Evolutionary conservation across 441 rosid species (phyloP).

Genomic region (Daphne laureola): DNA sequence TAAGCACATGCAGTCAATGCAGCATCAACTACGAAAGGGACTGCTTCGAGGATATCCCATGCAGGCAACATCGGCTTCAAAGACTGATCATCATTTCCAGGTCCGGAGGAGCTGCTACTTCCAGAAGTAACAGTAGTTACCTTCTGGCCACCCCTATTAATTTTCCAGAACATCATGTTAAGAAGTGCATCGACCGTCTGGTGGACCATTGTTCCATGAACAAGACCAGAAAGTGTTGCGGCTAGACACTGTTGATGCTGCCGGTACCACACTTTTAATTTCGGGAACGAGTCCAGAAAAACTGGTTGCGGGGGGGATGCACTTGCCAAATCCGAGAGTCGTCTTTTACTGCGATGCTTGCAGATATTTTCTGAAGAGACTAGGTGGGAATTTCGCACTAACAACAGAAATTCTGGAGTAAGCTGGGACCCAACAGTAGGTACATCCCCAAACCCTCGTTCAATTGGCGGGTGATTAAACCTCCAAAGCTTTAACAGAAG

Average conservation of each 20-base stretch:
- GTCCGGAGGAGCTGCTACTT: constrained; percentile 65
- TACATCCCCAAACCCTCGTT: constrained; percentile 73
- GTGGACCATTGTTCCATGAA: constrained; percentile 55
- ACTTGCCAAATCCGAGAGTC: constrained; percentile 55
- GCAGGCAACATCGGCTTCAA: constrained; percentile 58
- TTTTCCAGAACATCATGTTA: constrained; percentile 57
- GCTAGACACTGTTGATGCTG: constrained; percentile 80
- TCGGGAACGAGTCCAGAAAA: constrained; percentile 70
- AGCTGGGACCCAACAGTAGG: constrained; percentile 74
- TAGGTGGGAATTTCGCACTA: constrained; percentile 60
- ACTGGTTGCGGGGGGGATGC: constrained; percentile 48
- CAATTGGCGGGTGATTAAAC: constrained; percentile 77
- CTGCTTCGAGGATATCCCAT: constrained; percentile 79
- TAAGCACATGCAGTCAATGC: constrained; percentile 73
- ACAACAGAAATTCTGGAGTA: constrained; percentile 70
- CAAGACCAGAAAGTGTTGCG: constrained; percentile 60
- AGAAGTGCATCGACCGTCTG: constrained; percentile 61
- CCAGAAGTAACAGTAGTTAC: constrained; percentile 53
- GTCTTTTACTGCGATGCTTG: constrained; percentile 46
- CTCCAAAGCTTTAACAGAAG: constrained; percentile 81
- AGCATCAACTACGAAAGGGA: constrained; percentile 72
- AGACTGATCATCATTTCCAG: constrained; percentile 42
- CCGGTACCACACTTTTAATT: constrained; percentile 67
- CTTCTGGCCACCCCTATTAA: constrained; percentile 41
- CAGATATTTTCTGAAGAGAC: constrained; percentile 39